Evolutionary conservation across 148 eudicot species (phyloP).

Genomic region (Vaccinium vitisidaea): DNA sequence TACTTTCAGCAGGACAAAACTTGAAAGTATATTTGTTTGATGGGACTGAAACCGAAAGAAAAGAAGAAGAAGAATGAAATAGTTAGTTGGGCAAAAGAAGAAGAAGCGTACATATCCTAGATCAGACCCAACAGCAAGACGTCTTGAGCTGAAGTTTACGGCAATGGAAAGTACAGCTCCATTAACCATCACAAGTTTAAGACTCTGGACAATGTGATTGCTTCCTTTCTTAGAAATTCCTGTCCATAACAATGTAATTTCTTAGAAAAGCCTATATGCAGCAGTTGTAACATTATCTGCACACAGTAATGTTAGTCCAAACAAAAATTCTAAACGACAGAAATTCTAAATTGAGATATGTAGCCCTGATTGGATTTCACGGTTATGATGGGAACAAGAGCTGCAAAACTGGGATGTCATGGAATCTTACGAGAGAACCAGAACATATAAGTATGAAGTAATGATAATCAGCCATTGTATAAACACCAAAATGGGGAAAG

Average conservation of each 20-base stretch:
- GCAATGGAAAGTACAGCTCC: slow-evolving; percentile 64
- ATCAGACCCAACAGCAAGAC: slow-evolving; percentile 84
- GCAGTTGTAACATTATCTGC: background rate
- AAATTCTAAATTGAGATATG: background rate
- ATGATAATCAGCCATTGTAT: background rate
- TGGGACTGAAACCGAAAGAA: background rate
- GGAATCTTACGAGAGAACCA: background rate
- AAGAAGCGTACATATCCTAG: slow-evolving; percentile 77
- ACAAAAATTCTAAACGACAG: background rate
- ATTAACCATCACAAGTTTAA: slow-evolving; percentile 64
- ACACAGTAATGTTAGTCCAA: background rate
- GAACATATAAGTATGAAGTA: background rate
- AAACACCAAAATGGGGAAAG: background rate
- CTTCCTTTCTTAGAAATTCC: slow-evolving; percentile 86
- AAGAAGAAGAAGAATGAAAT: background rate
- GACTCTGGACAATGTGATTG: slow-evolving; percentile 59
- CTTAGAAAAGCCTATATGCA: background rate
- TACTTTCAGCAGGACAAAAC: background rate
- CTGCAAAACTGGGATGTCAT: background rate
- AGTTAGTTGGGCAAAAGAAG: background rate
- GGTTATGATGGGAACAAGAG: background rate
- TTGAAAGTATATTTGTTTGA: background rate
- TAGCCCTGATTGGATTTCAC: background rate
- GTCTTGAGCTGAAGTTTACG: slow-evolving; percentile 38
- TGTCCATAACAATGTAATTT: slow-evolving; percentile 22